Base-by-base conservation (phyloP, 805 yeast genomes). In the Komagataella pseudopastoris region DNA sequence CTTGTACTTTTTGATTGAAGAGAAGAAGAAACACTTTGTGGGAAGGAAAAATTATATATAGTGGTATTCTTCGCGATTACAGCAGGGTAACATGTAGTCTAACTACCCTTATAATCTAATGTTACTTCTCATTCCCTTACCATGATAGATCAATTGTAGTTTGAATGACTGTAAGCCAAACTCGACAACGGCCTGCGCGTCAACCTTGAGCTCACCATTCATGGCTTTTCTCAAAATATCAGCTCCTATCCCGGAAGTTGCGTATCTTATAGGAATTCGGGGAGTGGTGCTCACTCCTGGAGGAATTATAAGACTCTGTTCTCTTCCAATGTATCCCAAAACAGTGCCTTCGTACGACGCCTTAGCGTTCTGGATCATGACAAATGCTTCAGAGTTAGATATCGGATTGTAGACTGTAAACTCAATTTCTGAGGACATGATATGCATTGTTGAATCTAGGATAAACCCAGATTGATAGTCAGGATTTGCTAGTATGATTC, bases 1-100 rank as follows among this genome's bases (percentile, higher is more conserved):
- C 83, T 71, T 59, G 59, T 64, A 65, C 77, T 77, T 78, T 78
- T 78, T 77, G 81, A 77, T 77, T 77, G 65, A 60, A 63, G 71
- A 63, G 63, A 59, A 61, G 61, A 62, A 59, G 54, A 55, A 48
- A 23, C 14, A 48, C 23, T 36, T 23, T 16, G 52, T 12, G 18
- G 36, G 39, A 47, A 23, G 46, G 30, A 46, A 47, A 46, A n/a
- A 44, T 44, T 49, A 48, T 23, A 48, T 18, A 16, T 48, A n/a
- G 20, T 36, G 23, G 14, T 46, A n/a, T 1, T 20, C 3, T 46
- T 22, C 48, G 22, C 17, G 48, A 46, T 46, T 46, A 10, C 24
- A n/a, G 17, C 23, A 16, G 24, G 36, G 24, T n/a, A 22, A 46
- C 10, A 18, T 20, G 3, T 17, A 17, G 17, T 22, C 30, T 24